Evolutionary conservation across 371 early-diverging fungal genomes (phyloP), one percentile per base, ranked within the genome.

Genomic region (Mucor irregularis): DNA sequence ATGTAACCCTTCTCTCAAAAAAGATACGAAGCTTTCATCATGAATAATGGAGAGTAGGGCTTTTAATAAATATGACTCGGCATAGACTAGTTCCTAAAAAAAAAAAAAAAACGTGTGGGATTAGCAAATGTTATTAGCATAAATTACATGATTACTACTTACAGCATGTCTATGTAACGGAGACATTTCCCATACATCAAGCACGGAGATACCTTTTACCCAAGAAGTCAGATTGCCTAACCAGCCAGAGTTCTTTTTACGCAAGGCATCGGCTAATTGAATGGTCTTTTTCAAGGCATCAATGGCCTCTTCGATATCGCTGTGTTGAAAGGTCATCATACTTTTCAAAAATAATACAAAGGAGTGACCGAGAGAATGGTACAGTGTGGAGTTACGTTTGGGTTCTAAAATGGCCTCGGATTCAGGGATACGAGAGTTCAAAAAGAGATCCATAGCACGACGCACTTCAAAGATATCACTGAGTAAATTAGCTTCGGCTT

Each of bases 1-100:
- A 52, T 85, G 80, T 53, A 91, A 66, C 16, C 91, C 86, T 68
- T 92, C 91, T 39, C 83, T 76, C 5, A 92, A 67, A 53, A 92
- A 87, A 0, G 85, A 73, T 19, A 91, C 71, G 39, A 90, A 61
- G 54, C 88, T 88, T 40, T 87, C 85, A 64, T 91, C 89, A 44
- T 79, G 76, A 24, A 88, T 63, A 16, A 91, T 76, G 48, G 81
- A 82, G 17, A 91, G 66, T 22, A 90, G 56, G 9, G 90, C 88
- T 30, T 84, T 82, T 40, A 90, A 51, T 37, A 92, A 61, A 62
- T 80, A 78, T 4, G 83, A 81, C 56, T 92, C 93, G 16, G 91
- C 91, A 55, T 82, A 78, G 6, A 90, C 84, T 30, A 92, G 71
- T 74, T 92, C 89, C 79, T 79, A 57, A 21, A 51, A 28, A 33